Conservation (phyloP, 371 early-diverging fungal species). For the Mucor circinelloides region DNA sequence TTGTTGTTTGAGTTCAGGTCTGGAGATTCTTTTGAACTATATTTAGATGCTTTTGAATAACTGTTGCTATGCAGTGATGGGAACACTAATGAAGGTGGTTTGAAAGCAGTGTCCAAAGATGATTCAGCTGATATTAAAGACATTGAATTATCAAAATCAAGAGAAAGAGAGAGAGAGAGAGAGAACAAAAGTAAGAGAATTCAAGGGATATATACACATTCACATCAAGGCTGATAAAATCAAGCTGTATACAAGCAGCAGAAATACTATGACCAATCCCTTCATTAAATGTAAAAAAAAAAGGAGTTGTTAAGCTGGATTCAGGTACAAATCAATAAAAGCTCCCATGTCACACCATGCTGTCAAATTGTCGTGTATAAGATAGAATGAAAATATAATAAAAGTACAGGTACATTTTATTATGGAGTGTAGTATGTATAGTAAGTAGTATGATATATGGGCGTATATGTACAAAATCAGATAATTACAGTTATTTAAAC, state of each 20-base stretch:
- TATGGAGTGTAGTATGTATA: neutral
- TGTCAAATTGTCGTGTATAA: conserved; percentile 11
- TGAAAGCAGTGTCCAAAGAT: neutral
- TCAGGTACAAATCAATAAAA: neutral
- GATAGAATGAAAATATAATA: neutral
- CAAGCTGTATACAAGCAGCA: neutral
- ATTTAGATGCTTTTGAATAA: neutral
- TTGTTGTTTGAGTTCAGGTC: neutral
- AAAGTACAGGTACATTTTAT: conserved; percentile 1
- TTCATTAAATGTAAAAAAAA: neutral
- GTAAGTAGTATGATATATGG: neutral
- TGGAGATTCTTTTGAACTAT: neutral
- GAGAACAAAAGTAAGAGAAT: neutral
- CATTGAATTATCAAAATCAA: neutral
- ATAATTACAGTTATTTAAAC: neutral
- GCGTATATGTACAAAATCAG: conserved; percentile 4
- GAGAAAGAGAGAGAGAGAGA: neutral
- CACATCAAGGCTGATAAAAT: neutral
- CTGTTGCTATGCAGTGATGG: conserved; percentile 13
- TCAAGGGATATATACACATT: neutral
- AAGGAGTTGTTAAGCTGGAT: neutral
- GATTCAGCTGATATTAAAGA: conserved; percentile 3
- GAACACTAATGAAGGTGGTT: conserved; percentile 14
- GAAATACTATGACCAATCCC: neutral
- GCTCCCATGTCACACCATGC: neutral